Conservation (phyloP, 2,329 filamentous ascomycete species). For the Hawksworthiomyces lignivorus region DNA sequence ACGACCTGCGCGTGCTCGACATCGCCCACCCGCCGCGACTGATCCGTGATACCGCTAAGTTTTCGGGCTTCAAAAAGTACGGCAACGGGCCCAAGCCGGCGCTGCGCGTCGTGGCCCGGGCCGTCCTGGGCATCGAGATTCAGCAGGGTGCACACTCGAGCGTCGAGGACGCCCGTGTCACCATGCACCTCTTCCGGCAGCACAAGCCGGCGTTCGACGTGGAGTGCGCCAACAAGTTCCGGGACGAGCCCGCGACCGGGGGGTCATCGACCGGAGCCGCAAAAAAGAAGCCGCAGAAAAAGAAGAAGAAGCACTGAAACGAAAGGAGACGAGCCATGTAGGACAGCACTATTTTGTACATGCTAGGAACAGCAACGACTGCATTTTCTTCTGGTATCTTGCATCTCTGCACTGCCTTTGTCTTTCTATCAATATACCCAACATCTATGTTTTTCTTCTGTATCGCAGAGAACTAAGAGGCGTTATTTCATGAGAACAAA, state of each 20-base stretch:
- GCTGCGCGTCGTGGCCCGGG: conserved; percentile 49
- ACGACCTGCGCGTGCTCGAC: conserved; percentile 68
- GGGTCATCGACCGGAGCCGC: not conserved
- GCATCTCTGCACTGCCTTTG: too few species aligned
- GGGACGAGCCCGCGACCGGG: conserved; percentile 19
- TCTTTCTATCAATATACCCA: too few species aligned
- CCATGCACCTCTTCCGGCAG: conserved; percentile 80
- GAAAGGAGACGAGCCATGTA: too few species aligned
- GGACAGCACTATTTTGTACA: too few species aligned
- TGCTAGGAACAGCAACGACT: too few species aligned
- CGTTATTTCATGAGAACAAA: too few species aligned
- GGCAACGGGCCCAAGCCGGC: conserved; percentile 61
- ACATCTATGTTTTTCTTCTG: too few species aligned
- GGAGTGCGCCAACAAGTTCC: conserved; percentile 64
- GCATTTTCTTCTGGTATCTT: not conserved
- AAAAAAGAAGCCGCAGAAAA: conserved; percentile 34
- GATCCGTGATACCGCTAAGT: conserved; percentile 77
- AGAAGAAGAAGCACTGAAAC: conserved; percentile 25
- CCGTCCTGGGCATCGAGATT: conserved; percentile 54
- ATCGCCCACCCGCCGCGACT: conserved; percentile 72
- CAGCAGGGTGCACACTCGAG: conserved; percentile 59
- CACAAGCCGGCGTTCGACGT: conserved; percentile 81
- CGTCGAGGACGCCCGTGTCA: conserved; percentile 73
- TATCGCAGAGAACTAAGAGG: too few species aligned
- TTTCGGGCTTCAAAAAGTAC: conserved; percentile 65